These are phyloP conservation scores for Ambrosiella beaveri DNA, from an alignment of 2,329 filamentous ascomycete genomes.

Conservation along the genomic window DNA sequence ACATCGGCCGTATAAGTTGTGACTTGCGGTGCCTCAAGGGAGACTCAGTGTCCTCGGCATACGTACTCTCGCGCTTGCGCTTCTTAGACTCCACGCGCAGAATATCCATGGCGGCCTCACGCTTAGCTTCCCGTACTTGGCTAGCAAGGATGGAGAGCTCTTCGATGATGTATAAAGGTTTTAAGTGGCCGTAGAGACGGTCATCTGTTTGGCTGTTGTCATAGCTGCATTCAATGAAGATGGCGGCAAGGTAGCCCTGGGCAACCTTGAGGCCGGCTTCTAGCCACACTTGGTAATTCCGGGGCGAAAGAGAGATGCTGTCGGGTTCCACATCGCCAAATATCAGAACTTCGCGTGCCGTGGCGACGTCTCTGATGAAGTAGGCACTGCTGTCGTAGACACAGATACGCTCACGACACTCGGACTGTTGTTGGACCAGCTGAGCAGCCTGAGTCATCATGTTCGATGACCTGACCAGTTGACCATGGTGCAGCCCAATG, in stretches of 20 bases:
- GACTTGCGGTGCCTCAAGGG: conserved; percentile 10
- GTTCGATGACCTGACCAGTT: conserved; percentile 1
- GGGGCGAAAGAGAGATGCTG: conserved; percentile 60
- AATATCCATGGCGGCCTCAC: conserved; percentile 13
- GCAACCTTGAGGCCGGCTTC: conserved; percentile 77
- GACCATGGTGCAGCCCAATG: conserved; percentile 10
- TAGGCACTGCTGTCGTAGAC: conserved; percentile 83
- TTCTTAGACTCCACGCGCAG: conserved; percentile 32
- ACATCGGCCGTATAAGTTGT: not conserved
- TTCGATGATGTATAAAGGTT: conserved; percentile 62
- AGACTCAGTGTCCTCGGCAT: not conserved
- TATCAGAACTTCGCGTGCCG: conserved; percentile 64
- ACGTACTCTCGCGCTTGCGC: conserved; percentile 38
- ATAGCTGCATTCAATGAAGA: conserved; percentile 95
- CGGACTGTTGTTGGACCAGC: conserved; percentile 13
- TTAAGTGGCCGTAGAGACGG: conserved; percentile 74
- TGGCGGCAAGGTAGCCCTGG: conserved; percentile 51
- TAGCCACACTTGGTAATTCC: conserved; percentile 70
- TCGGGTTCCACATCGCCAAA: conserved; percentile 96
- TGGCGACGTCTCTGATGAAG: conserved; percentile 64
- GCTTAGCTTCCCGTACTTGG: conserved; percentile 43
- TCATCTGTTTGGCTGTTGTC: conserved; percentile 63
- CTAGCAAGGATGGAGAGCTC: conserved; percentile 58
- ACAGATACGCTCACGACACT: conserved; percentile 35
- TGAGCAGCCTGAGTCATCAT: conserved; percentile 13